Evolutionary conservation across 345 rosid genomes (phyloP).

Genomic region (rapeseed (Brassica napus)): Da-Ae NC_063447.1:5884501-5885000

Average conservation of each 20-base stretch:
- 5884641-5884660: constrained; percentile 15
- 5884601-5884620: neutral
- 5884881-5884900: constrained; percentile 26
- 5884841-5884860: constrained; percentile 4
- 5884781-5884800: constrained; percentile 11
- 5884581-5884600: constrained; percentile 4
- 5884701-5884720: neutral
- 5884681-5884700: constrained; percentile 5
- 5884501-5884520: neutral
- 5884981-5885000: too few species aligned
- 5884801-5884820: constrained; percentile 20
- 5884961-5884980: too few species aligned
- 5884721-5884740: neutral
- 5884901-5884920: constrained; percentile 14
- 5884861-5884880: constrained; percentile 16
- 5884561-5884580: neutral
- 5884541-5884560: neutral
- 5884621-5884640: constrained; percentile 3
- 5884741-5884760: constrained; percentile 4
- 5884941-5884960: too few species aligned
- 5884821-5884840: constrained; percentile 10
- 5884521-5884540: neutral
- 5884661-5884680: neutral
- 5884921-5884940: neutral
- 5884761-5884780: constrained; percentile 6